phyloP scores from a whole-genome alignment of 768 basidiomycete genomes.

The Phylloporus scabripes region DNA sequence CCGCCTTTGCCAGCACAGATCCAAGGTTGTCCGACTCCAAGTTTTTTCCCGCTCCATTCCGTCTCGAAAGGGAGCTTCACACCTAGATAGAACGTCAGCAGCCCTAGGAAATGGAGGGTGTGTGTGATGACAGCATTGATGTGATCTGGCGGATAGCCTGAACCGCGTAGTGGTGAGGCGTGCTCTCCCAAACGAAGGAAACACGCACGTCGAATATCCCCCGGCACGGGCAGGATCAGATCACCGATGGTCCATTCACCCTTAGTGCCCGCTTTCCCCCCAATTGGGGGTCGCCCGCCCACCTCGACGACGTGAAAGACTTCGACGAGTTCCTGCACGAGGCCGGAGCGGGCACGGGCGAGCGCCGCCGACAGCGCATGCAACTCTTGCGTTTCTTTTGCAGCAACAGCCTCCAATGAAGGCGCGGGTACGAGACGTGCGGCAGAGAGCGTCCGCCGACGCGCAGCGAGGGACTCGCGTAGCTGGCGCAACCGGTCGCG shows the following conservation, averaged over 20 bases:
- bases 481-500: conserved; percentile 57
- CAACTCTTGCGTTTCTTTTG: conserved; percentile 46
- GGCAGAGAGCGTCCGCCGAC: conserved; percentile 61
- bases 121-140: conserved; percentile 86
- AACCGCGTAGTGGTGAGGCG: not conserved
- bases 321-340: conserved; percentile 79
- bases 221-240: conserved; percentile 74
- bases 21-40: conserved; percentile 74
- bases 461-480: conserved; percentile 55
- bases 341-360: conserved; percentile 61
- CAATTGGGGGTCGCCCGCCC: conserved; percentile 69
- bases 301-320: conserved; percentile 83
- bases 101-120: conserved; percentile 70
- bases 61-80: conserved; percentile 79
- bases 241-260: conserved; percentile 86
- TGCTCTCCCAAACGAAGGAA: not conserved
- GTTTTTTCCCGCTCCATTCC: conserved; percentile 60
- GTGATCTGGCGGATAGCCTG: conserved; percentile 79
- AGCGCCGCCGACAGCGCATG: conserved; percentile 47
- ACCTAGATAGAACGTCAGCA: conserved; percentile 80
- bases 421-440: conserved; percentile 39
- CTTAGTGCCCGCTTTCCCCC: conserved; percentile 64
- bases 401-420: conserved; percentile 19
- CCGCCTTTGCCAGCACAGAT: conserved; percentile 65
- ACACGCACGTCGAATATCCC: conserved; percentile 68